These are phyloP conservation scores for Daldinia childiae DNA, from an alignment of 495 filamentous ascomycete species.

Conservation along the genomic window DNA sequence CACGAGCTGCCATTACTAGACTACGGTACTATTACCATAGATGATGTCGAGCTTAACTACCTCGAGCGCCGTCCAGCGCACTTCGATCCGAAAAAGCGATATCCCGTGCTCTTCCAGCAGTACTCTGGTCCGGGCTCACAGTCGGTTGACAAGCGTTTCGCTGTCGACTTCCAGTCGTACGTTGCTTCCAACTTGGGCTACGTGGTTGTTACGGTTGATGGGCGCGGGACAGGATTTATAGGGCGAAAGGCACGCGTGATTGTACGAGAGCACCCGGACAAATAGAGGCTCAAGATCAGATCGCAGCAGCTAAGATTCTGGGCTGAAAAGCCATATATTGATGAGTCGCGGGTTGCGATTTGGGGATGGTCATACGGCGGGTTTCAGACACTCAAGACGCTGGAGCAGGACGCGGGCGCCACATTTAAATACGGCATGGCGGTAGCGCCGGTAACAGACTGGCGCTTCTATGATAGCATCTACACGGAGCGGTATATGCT, in stretches of 20 bases:
- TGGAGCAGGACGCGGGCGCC: slow-evolving; percentile 86
- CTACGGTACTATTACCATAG: slow-evolving; percentile 83
- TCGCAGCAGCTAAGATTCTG: slow-evolving; percentile 89
- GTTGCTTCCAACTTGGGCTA: slow-evolving; percentile 89
- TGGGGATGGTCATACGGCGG: slow-evolving; percentile 99
- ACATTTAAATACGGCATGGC: slow-evolving; percentile 98
- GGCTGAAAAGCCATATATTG: slow-evolving; percentile 83
- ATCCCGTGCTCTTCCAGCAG: slow-evolving; percentile 92
- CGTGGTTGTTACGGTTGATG: slow-evolving; percentile 94
- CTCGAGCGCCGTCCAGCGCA: slow-evolving; percentile 90
- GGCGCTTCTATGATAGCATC: slow-evolving; percentile 93
- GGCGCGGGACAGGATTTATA: slow-evolving; percentile 89
- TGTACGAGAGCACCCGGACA: slow-evolving; percentile 80
- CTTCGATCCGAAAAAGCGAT: slow-evolving; percentile 84
- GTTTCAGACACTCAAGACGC: slow-evolving; percentile 95
- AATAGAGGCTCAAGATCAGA: slow-evolving; percentile 90
- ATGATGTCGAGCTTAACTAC: slow-evolving; percentile 77
- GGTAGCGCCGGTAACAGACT: slow-evolving; percentile 96
- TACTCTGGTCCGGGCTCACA: slow-evolving; percentile 94
- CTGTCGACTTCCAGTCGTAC: slow-evolving; percentile 90
- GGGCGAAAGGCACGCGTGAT: slow-evolving; percentile 84
- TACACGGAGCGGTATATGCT: slow-evolving; percentile 98
- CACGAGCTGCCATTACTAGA: slow-evolving; percentile 85
- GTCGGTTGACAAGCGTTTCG: slow-evolving; percentile 80
- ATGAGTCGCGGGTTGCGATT: slow-evolving; percentile 82